Percentiles rank a stretch among this genome's conserved stretches.
Conservation (phyloP, 345 rosid species). For the Streptanthus diversifolius region DNA sequence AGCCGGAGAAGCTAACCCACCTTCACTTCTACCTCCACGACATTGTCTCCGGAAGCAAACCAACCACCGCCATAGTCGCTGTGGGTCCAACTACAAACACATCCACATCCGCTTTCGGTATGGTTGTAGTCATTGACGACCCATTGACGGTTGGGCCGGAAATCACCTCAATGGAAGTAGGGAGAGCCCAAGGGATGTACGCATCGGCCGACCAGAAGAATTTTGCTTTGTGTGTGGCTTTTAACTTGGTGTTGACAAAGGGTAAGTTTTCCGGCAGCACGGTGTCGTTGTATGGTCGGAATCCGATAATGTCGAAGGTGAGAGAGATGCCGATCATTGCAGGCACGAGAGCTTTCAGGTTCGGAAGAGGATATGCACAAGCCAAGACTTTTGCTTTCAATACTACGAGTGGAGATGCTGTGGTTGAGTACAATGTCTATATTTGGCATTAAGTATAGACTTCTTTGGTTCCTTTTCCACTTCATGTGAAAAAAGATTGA, state of each 20-base stretch:
- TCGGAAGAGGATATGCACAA: conserved; percentile 37
- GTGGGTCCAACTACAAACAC: conserved; percentile 32
- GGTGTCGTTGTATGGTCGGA: conserved; percentile 46
- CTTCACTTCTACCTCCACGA: conserved; percentile 60
- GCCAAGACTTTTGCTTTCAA: conserved; percentile 16
- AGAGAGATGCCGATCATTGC: conserved; percentile 28
- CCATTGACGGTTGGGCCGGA: conserved; percentile 44
- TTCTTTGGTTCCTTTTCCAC: neutral
- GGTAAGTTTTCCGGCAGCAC: conserved; percentile 56
- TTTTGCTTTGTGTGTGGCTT: conserved; percentile 35
- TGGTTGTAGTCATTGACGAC: conserved; percentile 47
- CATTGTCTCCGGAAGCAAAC: conserved; percentile 36
- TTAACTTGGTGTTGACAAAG: conserved; percentile 48
- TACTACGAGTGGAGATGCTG: neutral
- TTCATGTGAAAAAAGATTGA: neutral
- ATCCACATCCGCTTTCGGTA: conserved; percentile 40
- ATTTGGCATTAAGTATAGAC: conserved; percentile 2
- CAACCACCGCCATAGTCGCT: conserved; percentile 39
- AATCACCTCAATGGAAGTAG: conserved; percentile 41
- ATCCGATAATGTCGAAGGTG: conserved; percentile 12
- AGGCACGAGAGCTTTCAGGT: conserved; percentile 41
- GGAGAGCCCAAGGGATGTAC: conserved; percentile 57
- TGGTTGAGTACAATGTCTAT: conserved; percentile 17
- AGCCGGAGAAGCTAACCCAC: conserved; percentile 46
- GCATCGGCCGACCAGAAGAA: conserved; percentile 39